Percentiles rank a stretch among this genome's conserved stretches.
Evolutionary conservation across 352 stramenopile species (phyloP).

Genomic region (Phytopythium aichiense): DNA sequence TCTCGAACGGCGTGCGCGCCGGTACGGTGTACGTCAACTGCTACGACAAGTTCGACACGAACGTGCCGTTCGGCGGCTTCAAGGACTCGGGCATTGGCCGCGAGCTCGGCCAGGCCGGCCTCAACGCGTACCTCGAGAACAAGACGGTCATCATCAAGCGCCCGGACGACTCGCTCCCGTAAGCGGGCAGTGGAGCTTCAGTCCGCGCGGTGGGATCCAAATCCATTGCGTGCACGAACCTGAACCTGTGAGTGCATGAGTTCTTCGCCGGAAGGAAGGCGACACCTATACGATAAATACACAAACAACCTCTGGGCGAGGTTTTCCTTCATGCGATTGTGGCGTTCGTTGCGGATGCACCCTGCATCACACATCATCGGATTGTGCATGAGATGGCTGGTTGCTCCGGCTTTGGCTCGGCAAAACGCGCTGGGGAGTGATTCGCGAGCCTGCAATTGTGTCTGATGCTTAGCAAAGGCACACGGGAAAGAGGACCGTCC

Average conservation of each 20-base stretch:
- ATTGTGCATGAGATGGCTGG: no score
- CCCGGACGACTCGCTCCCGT: slow-evolving; percentile 35
- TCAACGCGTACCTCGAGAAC: slow-evolving; percentile 78
- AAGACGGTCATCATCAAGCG: slow-evolving; percentile 75
- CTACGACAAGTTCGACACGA: slow-evolving; percentile 87
- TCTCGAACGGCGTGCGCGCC: slow-evolving; percentile 84
- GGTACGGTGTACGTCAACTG: slow-evolving; percentile 95
- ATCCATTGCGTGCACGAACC: background rate
- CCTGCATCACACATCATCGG: no score
- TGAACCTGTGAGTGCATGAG: background rate
- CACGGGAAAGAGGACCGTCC: no score
- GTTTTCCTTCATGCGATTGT: no score
- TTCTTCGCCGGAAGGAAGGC: background rate
- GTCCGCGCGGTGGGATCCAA: background rate
- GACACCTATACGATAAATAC: no score
- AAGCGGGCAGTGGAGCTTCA: background rate
- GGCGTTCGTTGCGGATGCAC: no score
- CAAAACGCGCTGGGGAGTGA: no score
- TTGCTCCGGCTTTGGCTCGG: no score
- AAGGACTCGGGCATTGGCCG: slow-evolving; percentile 85
- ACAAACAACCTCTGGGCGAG: no score
- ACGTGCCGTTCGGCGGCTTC: slow-evolving; percentile 85
- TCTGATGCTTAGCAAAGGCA: no score
- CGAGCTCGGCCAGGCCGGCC: slow-evolving; percentile 70
- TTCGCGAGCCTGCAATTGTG: no score